These are phyloP conservation scores for Craterostigma plantagineum DNA, from an alignment of 257 asterid genomes.

Conservation along the genomic window DNA sequence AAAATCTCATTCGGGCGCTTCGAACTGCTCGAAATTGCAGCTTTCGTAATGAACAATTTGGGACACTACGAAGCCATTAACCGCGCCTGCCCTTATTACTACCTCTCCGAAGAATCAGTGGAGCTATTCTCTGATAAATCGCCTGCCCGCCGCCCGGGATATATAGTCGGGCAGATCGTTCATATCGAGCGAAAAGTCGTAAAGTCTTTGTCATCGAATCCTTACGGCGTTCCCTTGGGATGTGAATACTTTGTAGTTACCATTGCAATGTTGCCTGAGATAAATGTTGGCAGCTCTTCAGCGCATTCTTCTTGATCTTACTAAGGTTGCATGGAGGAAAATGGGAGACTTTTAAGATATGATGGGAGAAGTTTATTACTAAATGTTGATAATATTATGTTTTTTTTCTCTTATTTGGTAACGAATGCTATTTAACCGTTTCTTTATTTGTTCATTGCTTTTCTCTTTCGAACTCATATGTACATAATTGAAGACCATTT, in stretches of 20 bases:
- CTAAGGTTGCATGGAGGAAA: too few relatives aligned
- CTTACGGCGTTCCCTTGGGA: conserved; percentile 53
- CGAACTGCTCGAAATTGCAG: conserved; percentile 83
- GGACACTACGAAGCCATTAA: conserved; percentile 79
- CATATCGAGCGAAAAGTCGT: conserved; percentile 64
- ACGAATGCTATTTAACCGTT: too few relatives aligned
- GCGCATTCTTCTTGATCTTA: too few relatives aligned
- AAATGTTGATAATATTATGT: too few relatives aligned
- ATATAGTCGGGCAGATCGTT: conserved; percentile 79
- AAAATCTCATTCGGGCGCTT: conserved; percentile 63
- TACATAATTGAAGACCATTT: too few relatives aligned
- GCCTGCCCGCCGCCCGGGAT: conserved; percentile 45
- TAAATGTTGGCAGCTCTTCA: too few relatives aligned
- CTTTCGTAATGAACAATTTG: conserved; percentile 59
- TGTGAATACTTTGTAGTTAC: conserved; percentile 85
- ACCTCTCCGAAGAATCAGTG: conserved; percentile 79
- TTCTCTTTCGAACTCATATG: too few relatives aligned
- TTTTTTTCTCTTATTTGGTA: too few relatives aligned
- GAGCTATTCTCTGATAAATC: conserved; percentile 66
- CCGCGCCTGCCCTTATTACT: conserved; percentile 54
- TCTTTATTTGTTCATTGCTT: too few relatives aligned
- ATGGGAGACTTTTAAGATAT: too few relatives aligned
- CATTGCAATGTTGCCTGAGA: conserved; percentile 78
- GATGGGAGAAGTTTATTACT: too few relatives aligned
- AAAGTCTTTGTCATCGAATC: conserved; percentile 13